These are phyloP conservation scores for Phoenix dactylifera DNA, from an alignment of 176 grass and related monocot species.

Conservation along the genomic window DNA sequence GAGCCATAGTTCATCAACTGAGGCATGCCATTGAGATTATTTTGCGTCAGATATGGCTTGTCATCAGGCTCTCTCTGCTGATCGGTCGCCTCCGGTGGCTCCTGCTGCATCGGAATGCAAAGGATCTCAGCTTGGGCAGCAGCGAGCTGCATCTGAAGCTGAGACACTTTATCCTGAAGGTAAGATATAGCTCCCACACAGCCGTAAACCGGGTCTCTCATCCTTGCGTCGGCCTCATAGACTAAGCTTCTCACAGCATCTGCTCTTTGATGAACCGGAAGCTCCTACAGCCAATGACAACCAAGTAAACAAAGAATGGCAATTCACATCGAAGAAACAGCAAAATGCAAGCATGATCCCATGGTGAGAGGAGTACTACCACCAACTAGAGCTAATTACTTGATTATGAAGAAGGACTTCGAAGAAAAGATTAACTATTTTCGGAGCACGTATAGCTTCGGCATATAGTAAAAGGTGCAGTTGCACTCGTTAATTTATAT, in stretches of 20 bases:
- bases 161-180: slow-evolving; percentile 77
- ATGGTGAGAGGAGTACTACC: too few species aligned
- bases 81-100: not conserved
- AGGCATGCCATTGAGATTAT: not conserved
- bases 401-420: too few species aligned
- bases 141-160: slow-evolving; percentile 91
- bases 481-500: too few species aligned
- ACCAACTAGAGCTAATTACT: too few species aligned
- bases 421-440: too few species aligned
- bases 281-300: slow-evolving; percentile 31
- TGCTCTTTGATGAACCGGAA: slow-evolving; percentile 65
- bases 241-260: slow-evolving; percentile 89
- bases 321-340: too few species aligned
- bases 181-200: slow-evolving; percentile 90
- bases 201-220: slow-evolving; percentile 81
- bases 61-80: not conserved
- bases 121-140: slow-evolving; percentile 85
- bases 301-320: too few species aligned
- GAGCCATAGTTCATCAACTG: not conserved
- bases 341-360: too few species aligned
- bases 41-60: not conserved
- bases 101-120: slow-evolving; percentile 82
- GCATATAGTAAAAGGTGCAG: too few species aligned
- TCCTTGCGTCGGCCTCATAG: slow-evolving; percentile 81
- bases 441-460: too few species aligned